Conservation (phyloP, 352 stramenopile species). For the Phytophthora pisi region DNA sequence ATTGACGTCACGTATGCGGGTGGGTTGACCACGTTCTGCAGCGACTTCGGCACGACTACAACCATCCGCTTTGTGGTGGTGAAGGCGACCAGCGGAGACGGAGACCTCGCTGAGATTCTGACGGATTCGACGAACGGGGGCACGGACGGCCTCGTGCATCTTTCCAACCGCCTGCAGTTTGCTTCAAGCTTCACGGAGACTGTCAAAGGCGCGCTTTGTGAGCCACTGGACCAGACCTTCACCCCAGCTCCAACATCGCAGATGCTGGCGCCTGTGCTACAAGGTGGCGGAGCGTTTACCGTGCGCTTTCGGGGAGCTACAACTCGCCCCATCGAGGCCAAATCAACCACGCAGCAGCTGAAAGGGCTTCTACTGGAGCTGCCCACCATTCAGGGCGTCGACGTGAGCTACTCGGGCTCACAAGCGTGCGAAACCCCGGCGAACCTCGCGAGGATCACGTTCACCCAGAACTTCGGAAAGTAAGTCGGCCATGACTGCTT, state of each 20-base stretch:
- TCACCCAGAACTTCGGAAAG: conserved; percentile 84
- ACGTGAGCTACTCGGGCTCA: conserved; percentile 56
- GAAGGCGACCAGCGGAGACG: conserved; percentile 49
- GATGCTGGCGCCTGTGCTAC: conserved; percentile 45
- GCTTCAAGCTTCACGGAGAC: conserved; percentile 58
- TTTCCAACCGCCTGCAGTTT: conserved; percentile 70
- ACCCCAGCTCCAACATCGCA: conserved; percentile 43
- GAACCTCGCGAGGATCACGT: conserved; percentile 73
- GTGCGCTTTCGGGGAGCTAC: conserved; percentile 70
- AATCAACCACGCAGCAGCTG: conserved; percentile 34
- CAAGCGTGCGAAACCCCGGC: conserved; percentile 66
- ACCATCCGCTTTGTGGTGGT: conserved; percentile 73
- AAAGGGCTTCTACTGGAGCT: conserved; percentile 50
- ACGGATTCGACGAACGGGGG: conserved; percentile 63
- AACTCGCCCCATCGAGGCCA: conserved; percentile 63
- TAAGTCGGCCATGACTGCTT: conserved; percentile 33
- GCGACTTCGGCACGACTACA: conserved; percentile 53
- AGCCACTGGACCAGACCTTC: conserved; percentile 62
- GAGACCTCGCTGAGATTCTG: conserved; percentile 53
- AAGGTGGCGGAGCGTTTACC: conserved; percentile 61
- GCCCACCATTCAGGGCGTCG: conserved; percentile 57
- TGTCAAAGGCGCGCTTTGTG: conserved; percentile 51
- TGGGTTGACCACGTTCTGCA: conserved; percentile 46
- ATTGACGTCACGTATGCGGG: conserved; percentile 59
- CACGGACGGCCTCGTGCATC: conserved; percentile 53